These are phyloP conservation scores for Gonapodya prolifera DNA, from an alignment of 192 early-diverging fungal genomes.

Conservation along the genomic window DNA sequence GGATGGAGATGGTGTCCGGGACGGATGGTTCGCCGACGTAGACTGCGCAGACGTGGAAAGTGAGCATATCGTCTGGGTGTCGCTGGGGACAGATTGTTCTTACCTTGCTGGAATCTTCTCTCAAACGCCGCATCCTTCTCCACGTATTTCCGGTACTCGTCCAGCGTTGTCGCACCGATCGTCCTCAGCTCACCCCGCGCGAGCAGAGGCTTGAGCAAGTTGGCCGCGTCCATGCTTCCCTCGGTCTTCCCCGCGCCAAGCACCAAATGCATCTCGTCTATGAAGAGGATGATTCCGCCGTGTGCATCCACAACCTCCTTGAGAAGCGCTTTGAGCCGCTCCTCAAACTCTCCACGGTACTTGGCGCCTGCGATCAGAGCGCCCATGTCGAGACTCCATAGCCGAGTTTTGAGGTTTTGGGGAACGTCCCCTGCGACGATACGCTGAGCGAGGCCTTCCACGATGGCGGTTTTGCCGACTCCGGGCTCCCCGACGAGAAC, in stretches of 20 bases:
- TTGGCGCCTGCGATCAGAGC: constrained; percentile 85
- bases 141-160: constrained; percentile 89
- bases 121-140: constrained; percentile 78
- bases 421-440: constrained; percentile 92
- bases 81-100: no score
- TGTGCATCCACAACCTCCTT: constrained; percentile 88
- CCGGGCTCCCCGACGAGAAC: constrained; percentile 74
- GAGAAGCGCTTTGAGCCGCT: constrained; percentile 88
- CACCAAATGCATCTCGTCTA: constrained; percentile 94
- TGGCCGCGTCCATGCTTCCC: constrained; percentile 93
- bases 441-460: constrained; percentile 89
- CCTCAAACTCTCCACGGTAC: constrained; percentile 97
- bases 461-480: constrained; percentile 66
- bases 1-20: constrained; percentile 61
- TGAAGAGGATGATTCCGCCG: constrained; percentile 86
- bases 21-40: constrained; percentile 60
- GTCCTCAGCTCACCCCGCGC: constrained; percentile 90
- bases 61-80: no score
- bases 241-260: constrained; percentile 86
- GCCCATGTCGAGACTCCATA: constrained; percentile 95
- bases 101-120: constrained; percentile 65
- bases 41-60: constrained; percentile 21
- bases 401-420: constrained; percentile 56
- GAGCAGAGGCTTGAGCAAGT: constrained; percentile 85
- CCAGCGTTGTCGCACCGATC: constrained; percentile 92